Evolutionary conservation across 2,329 filamentous ascomycete species (phyloP).

Genomic region (Scedosporium boydii): DNA sequence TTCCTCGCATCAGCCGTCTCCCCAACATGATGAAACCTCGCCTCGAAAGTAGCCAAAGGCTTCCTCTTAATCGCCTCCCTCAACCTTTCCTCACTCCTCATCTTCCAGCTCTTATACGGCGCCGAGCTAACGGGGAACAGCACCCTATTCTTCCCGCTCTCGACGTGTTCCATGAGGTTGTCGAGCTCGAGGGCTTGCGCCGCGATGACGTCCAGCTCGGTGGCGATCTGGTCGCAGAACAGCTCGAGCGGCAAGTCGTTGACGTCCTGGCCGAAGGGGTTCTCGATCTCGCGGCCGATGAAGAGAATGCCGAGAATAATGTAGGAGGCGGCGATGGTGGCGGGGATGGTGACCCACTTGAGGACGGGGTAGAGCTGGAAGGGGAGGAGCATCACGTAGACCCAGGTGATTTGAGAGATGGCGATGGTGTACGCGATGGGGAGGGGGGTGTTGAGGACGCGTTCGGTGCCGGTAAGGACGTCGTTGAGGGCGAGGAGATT

Average conservation of each 20-base stretch:
- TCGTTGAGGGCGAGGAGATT: slow-evolving; percentile 60
- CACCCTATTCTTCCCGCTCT: slow-evolving; percentile 34
- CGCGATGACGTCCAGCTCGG: slow-evolving; percentile 67
- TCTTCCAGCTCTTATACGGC: slow-evolving; percentile 26
- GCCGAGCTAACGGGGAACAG: slow-evolving; percentile 44
- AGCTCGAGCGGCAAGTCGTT: slow-evolving; percentile 71
- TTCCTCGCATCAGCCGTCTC: background rate
- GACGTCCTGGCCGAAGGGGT: slow-evolving; percentile 75
- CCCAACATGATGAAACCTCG: background rate
- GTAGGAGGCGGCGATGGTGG: slow-evolving; percentile 62
- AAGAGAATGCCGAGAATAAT: slow-evolving; percentile 69
- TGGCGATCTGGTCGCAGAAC: slow-evolving; percentile 65
- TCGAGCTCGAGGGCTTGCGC: slow-evolving; percentile 29
- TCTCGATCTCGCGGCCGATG: slow-evolving; percentile 76
- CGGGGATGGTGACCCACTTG: slow-evolving; percentile 64
- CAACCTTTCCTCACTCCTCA: slow-evolving; percentile 29
- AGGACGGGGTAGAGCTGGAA: slow-evolving; percentile 65
- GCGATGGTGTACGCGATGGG: slow-evolving; percentile 77
- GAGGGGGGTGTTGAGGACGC: slow-evolving; percentile 72
- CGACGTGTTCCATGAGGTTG: slow-evolving; percentile 21
- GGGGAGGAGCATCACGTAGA: slow-evolving; percentile 71
- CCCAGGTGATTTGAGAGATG: slow-evolving; percentile 78
- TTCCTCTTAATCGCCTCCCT: slow-evolving; percentile 29
- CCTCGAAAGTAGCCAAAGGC: slow-evolving; percentile 23
- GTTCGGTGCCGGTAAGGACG: slow-evolving; percentile 61